Conservation (phyloP, 2,329 filamentous ascomycete genomes). For the Periglandula ipomoeae region DNA sequence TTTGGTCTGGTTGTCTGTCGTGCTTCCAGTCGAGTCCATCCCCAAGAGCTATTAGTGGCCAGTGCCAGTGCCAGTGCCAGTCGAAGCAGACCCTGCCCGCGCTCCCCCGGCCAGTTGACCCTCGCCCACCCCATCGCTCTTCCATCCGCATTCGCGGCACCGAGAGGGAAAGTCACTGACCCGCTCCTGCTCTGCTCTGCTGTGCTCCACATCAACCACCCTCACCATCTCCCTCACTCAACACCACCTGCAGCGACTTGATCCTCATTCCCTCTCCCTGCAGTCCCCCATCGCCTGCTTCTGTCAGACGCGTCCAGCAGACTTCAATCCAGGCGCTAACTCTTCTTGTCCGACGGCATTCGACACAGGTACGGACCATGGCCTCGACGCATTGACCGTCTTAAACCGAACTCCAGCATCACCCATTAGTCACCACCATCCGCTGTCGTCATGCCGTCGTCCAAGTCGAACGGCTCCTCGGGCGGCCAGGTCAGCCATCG, state of each 20-base stretch:
- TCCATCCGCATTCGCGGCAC: not conserved
- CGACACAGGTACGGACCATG: constrained; percentile 24
- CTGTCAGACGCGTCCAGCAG: not conserved
- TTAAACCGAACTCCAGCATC: not conserved
- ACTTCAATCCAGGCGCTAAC: not conserved
- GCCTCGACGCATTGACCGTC: constrained; percentile 26
- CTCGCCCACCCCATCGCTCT: not conserved
- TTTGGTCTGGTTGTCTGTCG: too few species aligned
- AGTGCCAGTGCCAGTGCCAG: too few species aligned
- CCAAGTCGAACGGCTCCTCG: constrained; percentile 40
- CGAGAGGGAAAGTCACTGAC: not conserved
- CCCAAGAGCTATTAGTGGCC: too few species aligned
- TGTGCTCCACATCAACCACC: not conserved
- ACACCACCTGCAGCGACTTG: not conserved
- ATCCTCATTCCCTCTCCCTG: not conserved
- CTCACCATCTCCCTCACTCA: not conserved
- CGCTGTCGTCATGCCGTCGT: constrained; percentile 36
- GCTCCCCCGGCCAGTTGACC: too few species aligned
- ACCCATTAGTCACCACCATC: not conserved
- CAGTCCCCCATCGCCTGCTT: not conserved
- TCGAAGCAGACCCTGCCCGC: too few species aligned
- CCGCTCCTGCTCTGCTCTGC: not conserved
- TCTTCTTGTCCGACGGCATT: not conserved
- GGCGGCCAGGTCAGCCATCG: constrained; percentile 57
- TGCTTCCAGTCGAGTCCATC: too few species aligned